A percentile compares a stretch with the other conserved stretches of the same genome.
These are phyloP conservation scores for Ganoderma multipileum DNA, from an alignment of 1,284 basidiomycete species.

Conservation along the genomic window DNA sequence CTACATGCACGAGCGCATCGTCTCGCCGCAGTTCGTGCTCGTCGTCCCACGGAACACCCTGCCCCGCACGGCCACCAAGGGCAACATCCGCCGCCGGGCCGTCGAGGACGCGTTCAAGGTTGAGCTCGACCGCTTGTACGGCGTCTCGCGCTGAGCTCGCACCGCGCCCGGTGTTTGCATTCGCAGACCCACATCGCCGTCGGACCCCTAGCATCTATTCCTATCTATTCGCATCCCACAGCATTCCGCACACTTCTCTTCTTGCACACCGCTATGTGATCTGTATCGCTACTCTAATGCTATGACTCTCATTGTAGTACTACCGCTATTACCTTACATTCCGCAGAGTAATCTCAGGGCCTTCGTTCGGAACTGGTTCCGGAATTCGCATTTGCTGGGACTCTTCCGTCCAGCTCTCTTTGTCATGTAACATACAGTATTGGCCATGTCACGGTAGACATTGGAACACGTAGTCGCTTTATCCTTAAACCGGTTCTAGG, in stretches of 20 bases:
- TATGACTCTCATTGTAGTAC: constrained; percentile 12
- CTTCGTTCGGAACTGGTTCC: constrained; percentile 5
- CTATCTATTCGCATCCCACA: constrained; percentile 22
- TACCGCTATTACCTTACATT: constrained; percentile 9
- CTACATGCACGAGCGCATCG: constrained; percentile 74
- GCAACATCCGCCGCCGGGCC: constrained; percentile 69
- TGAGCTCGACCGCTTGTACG: constrained; percentile 61
- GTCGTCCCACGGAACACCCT: constrained; percentile 61
- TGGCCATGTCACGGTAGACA: not conserved
- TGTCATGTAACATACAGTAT: not conserved
- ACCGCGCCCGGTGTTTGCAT: not conserved
- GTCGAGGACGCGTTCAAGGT: constrained; percentile 63
- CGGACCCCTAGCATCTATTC: constrained; percentile 13
- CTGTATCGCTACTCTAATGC: constrained; percentile 9
- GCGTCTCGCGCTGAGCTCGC: constrained; percentile 28
- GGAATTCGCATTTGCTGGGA: not conserved
- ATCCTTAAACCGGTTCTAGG: not conserved
- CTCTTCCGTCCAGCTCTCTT: not conserved
- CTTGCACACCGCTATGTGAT: constrained; percentile 9
- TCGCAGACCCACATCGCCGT: not conserved
- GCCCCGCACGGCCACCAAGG: constrained; percentile 72
- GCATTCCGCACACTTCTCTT: constrained; percentile 7
- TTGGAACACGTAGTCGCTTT: not conserved
- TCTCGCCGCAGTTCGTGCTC: constrained; percentile 58
- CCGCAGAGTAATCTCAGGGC: constrained; percentile 7